phyloP scores from a whole-genome alignment of 1,284 basidiomycete species.

The Testicularia cyperi region DNA sequence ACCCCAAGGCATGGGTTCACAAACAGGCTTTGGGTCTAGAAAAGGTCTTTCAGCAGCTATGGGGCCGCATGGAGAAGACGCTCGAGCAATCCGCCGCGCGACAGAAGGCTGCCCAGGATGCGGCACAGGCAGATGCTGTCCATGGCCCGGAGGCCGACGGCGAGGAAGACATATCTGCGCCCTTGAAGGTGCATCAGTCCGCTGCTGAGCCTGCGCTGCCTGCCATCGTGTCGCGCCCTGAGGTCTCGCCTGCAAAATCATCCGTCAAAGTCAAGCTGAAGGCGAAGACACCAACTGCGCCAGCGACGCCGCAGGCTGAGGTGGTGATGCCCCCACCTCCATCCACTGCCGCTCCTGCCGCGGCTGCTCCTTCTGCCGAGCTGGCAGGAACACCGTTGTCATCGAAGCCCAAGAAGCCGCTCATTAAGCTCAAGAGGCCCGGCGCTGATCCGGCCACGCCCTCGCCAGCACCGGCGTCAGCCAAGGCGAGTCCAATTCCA shows the following conservation, averaged over 20 bases:
- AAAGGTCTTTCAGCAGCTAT: constrained; percentile 79
- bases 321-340: neutral
- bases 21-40: constrained; percentile 77
- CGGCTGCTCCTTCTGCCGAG: constrained; percentile 2
- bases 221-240: too few relatives aligned
- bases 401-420: constrained; percentile 35
- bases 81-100: constrained; percentile 56
- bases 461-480: constrained; percentile 1
- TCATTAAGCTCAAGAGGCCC: constrained; percentile 37
- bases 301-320: constrained; percentile 19
- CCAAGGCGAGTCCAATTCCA: too few relatives aligned
- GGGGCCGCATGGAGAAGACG: constrained; percentile 62
- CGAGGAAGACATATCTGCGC: neutral
- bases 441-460: constrained; percentile 10
- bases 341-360: neutral
- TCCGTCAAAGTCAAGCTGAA: constrained; percentile 40
- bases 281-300: constrained; percentile 3
- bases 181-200: too few relatives aligned
- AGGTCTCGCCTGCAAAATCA: too few relatives aligned
- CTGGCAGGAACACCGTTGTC: constrained; percentile 5
- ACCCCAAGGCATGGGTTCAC: constrained; percentile 71
- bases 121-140: constrained; percentile 12
- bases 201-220: too few relatives aligned
- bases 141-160: neutral
- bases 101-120: constrained; percentile 39